Conservation (phyloP, 257 asterid species). For the Ocimum tenuiflorum region DNA sequence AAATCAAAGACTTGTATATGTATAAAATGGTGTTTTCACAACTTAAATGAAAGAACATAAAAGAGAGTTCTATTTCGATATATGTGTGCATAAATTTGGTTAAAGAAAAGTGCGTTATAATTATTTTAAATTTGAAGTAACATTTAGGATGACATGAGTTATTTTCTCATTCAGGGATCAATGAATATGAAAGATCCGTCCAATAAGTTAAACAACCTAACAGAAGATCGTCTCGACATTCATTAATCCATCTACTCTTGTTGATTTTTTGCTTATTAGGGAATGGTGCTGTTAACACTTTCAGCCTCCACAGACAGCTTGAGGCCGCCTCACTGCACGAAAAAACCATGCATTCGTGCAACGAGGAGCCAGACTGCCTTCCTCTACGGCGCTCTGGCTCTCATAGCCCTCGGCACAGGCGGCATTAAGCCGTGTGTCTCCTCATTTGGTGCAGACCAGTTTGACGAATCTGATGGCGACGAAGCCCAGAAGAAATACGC, state of each 20-base stretch:
- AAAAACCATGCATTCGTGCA: conserved; percentile 48
- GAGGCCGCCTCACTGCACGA: conserved; percentile 52
- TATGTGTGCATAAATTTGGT: too few relatives aligned
- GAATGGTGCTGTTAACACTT: conserved; percentile 63
- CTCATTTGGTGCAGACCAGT: conserved; percentile 74
- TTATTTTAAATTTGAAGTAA: too few relatives aligned
- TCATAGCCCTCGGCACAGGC: conserved; percentile 73
- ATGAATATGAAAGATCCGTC: too few relatives aligned
- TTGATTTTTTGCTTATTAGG: conserved; percentile 29
- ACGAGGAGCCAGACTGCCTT: conserved; percentile 37
- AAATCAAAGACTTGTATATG: too few relatives aligned
- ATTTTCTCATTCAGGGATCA: too few relatives aligned
- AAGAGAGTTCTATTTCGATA: too few relatives aligned
- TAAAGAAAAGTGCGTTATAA: too few relatives aligned
- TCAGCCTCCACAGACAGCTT: conserved; percentile 58
- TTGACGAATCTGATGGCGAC: conserved; percentile 39
- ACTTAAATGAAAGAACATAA: too few relatives aligned
- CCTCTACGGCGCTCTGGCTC: conserved; percentile 50
- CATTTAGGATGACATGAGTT: too few relatives aligned
- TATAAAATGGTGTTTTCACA: too few relatives aligned
- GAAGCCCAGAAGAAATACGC: conserved; percentile 59
- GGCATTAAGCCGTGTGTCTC: conserved; percentile 87
- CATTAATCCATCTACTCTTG: not conserved
- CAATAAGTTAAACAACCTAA: too few relatives aligned
- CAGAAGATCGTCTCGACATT: too few relatives aligned